phyloP scores from a whole-genome alignment of 495 filamentous ascomycete genomes.

The Thermothielavioides terrestris region DNA sequence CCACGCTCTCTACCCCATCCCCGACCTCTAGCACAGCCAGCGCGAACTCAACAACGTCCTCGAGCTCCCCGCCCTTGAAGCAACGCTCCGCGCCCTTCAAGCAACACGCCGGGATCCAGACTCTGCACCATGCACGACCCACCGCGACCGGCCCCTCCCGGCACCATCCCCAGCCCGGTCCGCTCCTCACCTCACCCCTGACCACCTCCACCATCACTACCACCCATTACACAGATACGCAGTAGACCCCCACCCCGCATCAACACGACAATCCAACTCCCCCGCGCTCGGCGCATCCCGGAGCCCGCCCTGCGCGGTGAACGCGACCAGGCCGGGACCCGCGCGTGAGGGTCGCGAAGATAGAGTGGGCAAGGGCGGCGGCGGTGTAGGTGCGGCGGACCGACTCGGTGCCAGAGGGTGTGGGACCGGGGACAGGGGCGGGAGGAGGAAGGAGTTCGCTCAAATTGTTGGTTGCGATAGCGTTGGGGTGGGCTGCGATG shows the following conservation, averaged over 20 bases:
- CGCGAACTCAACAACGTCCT: slow-evolving; percentile 24
- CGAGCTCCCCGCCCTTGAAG: slow-evolving; percentile 1
- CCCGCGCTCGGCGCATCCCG: slow-evolving; percentile 30
- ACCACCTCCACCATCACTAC: not conserved
- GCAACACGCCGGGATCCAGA: slow-evolving; percentile 10
- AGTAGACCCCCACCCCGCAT: not conserved
- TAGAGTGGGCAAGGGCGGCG: slow-evolving; percentile 15
- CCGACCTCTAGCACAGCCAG: slow-evolving; percentile 15
- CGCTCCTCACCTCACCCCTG: slow-evolving; percentile 9
- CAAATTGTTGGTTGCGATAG: no score
- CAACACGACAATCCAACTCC: slow-evolving; percentile 16
- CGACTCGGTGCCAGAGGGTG: slow-evolving; percentile 28
- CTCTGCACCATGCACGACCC: slow-evolving; percentile 13
- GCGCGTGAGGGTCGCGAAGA: slow-evolving; percentile 25
- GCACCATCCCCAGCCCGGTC: no score
- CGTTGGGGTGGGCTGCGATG: no score
- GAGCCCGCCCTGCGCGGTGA: slow-evolving; percentile 24
- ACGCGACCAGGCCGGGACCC: slow-evolving; percentile 25
- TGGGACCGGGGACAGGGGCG: slow-evolving; percentile 18
- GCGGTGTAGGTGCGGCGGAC: slow-evolving; percentile 26
- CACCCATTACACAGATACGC: not conserved
- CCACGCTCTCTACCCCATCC: slow-evolving; percentile 19
- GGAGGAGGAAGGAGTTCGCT: slow-evolving; percentile 15
- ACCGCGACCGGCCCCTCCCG: not conserved
- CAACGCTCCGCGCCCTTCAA: no score